phyloP scores from a whole-genome alignment of 2,329 filamentous ascomycete genomes.

The Aspergillus ochraceoroseus region DNA sequence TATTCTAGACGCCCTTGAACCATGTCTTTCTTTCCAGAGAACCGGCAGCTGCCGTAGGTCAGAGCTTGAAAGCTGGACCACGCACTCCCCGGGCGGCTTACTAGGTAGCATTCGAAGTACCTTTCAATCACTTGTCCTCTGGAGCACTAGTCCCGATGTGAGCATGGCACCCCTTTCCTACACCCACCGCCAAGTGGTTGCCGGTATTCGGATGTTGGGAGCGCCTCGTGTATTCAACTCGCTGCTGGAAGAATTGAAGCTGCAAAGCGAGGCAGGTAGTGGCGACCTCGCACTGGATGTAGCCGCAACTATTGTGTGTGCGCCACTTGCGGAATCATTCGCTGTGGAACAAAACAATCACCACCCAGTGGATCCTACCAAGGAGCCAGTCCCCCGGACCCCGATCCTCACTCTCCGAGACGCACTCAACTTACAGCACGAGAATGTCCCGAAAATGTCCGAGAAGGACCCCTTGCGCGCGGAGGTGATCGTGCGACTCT shows the following conservation, averaged over 20 bases:
- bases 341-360: conserved; percentile 36
- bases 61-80: conserved; percentile 52
- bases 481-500: conserved; percentile 44
- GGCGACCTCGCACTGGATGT: conserved; percentile 45
- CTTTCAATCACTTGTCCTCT: conserved; percentile 51
- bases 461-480: conserved; percentile 45
- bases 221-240: conserved; percentile 35
- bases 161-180: conserved; percentile 53
- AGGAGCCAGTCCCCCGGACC: conserved; percentile 33
- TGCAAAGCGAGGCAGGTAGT: conserved; percentile 39
- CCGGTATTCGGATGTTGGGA: conserved; percentile 41
- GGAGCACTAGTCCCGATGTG: conserved; percentile 49
- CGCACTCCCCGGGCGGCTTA: conserved; percentile 45
- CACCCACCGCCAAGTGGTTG: conserved; percentile 51
- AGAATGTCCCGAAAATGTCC: conserved; percentile 38
- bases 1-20: conserved; percentile 50
- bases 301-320: conserved; percentile 41
- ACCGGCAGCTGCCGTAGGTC: conserved; percentile 44
- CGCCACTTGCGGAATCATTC: conserved; percentile 40
- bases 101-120: conserved; percentile 47
- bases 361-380: conserved; percentile 32
- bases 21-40: conserved; percentile 49
- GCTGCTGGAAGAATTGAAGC: conserved; percentile 42
- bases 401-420: conserved; percentile 41
- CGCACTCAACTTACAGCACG: conserved; percentile 37